Conservation (phyloP, 2,329 filamentous ascomycete genomes). For the Penicillium sp. region DNA sequence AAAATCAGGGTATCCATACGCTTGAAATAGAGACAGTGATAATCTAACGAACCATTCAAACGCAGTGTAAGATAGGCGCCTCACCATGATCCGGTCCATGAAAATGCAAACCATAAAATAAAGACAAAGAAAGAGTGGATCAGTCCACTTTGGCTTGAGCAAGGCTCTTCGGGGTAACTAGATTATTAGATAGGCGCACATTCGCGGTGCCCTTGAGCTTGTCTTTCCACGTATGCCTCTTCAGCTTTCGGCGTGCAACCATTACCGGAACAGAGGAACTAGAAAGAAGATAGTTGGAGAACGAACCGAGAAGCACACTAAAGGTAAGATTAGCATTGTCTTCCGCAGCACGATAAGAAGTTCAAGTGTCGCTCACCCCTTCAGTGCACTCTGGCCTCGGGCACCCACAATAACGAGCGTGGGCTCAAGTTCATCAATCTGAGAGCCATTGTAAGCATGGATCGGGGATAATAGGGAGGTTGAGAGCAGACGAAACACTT, state of each 20-base stretch:
- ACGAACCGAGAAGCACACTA: conserved; percentile 90
- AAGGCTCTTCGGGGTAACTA: conserved; percentile 67
- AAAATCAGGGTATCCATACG: conserved; percentile 8
- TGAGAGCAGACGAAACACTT: conserved; percentile 30
- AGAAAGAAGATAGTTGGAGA: conserved; percentile 95
- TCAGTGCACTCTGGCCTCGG: conserved; percentile 83
- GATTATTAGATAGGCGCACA: conserved; percentile 75
- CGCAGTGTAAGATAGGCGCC: background rate
- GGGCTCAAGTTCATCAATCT: conserved; percentile 86
- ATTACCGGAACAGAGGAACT: conserved; percentile 97
- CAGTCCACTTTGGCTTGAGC: conserved; percentile 74
- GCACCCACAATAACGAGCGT: conserved; percentile 92
- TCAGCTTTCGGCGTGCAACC: conserved; percentile 87
- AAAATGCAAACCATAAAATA: conserved; percentile 1
- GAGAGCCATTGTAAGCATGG: conserved; percentile 10
- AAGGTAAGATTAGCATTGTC: conserved; percentile 7
- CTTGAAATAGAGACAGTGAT: background rate
- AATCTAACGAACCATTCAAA: background rate
- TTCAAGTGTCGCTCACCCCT: conserved; percentile 63
- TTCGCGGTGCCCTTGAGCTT: conserved; percentile 56
- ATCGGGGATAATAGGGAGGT: background rate
- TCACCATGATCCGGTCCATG: background rate
- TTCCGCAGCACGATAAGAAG: background rate
- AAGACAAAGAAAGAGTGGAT: background rate
- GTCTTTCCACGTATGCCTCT: conserved; percentile 77